Evolutionary conservation across 164 flowering plant genomes (phyloP).

Genomic region (Aristolochia fimbriata): DNA sequence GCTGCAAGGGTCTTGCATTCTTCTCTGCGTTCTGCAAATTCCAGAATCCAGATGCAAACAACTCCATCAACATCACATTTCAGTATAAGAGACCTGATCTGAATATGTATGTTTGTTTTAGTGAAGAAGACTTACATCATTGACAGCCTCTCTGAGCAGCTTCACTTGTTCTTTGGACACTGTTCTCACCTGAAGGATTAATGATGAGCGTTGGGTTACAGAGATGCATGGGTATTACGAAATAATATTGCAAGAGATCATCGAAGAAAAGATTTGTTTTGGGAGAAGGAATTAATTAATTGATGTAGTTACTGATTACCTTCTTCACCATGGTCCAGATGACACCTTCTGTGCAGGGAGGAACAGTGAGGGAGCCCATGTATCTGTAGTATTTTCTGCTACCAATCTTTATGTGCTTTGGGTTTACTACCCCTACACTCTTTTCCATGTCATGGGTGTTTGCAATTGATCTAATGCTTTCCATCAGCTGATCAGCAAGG

Average conservation of each 20-base stretch:
- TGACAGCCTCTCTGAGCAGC: conserved; percentile 5
- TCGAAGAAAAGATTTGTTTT: background rate
- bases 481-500: conserved; percentile 11
- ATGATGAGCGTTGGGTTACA: background rate
- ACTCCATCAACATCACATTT: background rate
- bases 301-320: conserved; percentile 14
- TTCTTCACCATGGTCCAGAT: conserved; percentile 41
- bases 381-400: conserved; percentile 36
- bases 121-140: conserved; percentile 6
- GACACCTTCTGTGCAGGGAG: conserved; percentile 51
- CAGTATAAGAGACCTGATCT: background rate
- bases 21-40: conserved; percentile 5
- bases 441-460: conserved; percentile 4
- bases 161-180: conserved; percentile 10
- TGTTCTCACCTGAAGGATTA: conserved; percentile 10
- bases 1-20: conserved; percentile 12
- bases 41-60: background rate
- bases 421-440: conserved; percentile 21
- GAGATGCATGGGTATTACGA: too few species aligned
- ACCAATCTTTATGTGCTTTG: conserved; percentile 19
- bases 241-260: background rate
- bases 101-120: too few species aligned
- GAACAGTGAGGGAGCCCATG: conserved; percentile 27
- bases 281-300: background rate
- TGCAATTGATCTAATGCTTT: conserved; percentile 16